These are phyloP conservation scores for Papilionanthe hybrid DNA, from an alignment of 116 monocot genomes.

Conservation along the genomic window DNA sequence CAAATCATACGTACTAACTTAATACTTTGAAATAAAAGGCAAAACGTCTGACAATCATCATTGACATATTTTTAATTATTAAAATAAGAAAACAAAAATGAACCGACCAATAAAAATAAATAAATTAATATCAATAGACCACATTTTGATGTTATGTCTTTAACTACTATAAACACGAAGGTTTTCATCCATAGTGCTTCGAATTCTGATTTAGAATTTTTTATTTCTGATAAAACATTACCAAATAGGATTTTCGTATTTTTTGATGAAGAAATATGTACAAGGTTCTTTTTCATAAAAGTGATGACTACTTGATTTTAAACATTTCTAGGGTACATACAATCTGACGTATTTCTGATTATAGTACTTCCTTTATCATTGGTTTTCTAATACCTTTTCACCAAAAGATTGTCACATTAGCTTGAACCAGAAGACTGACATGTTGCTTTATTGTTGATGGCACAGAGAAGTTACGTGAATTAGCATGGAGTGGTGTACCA, in stretches of 20 bases:
- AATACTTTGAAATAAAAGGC: no score
- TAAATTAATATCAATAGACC: no score
- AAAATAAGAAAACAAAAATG: no score
- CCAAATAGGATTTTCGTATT: not conserved
- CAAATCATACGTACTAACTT: no score
- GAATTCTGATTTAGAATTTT: not conserved
- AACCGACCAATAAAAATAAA: no score
- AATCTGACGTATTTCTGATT: not conserved
- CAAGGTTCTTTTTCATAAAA: not conserved
- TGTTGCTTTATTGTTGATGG: not conserved
- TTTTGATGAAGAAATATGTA: no score
- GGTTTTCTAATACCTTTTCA: not conserved
- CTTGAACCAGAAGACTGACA: not conserved
- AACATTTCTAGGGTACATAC: not conserved
- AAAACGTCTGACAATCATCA: no score
- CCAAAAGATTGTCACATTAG: not conserved
- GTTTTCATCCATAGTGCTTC: not conserved
- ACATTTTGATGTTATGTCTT: no score
- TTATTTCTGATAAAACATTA: not conserved
- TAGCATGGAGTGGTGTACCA: constrained; percentile 96
- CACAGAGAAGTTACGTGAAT: constrained; percentile 85
- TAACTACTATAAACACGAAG: no score
- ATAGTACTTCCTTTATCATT: not conserved
- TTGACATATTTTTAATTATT: no score
- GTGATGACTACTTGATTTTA: not conserved